These are phyloP conservation scores for Eruca vesicaria DNA, from an alignment of 441 rosid species.

Conservation along the genomic window DNA sequence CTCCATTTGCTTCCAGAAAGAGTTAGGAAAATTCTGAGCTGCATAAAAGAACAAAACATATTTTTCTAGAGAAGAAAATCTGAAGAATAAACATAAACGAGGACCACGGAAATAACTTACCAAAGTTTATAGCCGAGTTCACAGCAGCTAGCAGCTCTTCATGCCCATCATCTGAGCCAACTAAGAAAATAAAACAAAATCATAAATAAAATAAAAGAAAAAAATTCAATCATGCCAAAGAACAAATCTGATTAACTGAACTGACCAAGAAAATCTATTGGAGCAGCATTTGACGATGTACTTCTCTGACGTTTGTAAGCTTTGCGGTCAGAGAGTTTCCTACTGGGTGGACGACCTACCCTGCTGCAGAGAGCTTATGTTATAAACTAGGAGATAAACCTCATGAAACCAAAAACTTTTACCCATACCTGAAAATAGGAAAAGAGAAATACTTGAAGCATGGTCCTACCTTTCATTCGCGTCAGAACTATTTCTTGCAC, in stretches of 20 bases:
- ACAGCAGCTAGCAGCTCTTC: slow-evolving; percentile 97
- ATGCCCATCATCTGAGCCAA: slow-evolving; percentile 85
- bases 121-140: slow-evolving; percentile 64
- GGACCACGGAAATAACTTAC: slow-evolving; percentile 39
- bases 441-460: slow-evolving; percentile 25
- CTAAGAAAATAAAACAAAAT: slow-evolving; percentile 42
- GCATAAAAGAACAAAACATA: slow-evolving; percentile 42
- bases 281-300: slow-evolving; percentile 52
- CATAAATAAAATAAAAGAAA: slow-evolving; percentile 21
- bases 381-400: slow-evolving; percentile 22
- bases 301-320: slow-evolving; percentile 84
- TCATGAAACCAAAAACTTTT: slow-evolving; percentile 33
- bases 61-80: slow-evolving; percentile 13
- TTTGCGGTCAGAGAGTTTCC: slow-evolving; percentile 97
- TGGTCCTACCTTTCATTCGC: slow-evolving; percentile 73
- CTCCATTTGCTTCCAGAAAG: slow-evolving; percentile 93
- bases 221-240: slow-evolving; percentile 4
- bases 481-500: slow-evolving; percentile 78
- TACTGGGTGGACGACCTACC: slow-evolving; percentile 85
- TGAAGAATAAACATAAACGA: background rate
- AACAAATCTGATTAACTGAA: slow-evolving; percentile 23
- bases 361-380: slow-evolving; percentile 57
- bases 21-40: slow-evolving; percentile 58
- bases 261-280: slow-evolving; percentile 90
- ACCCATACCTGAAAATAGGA: slow-evolving; percentile 6